Base-by-base conservation (phyloP, 768 basidiomycete genomes). In the Lactarius deliciosus region DNA sequence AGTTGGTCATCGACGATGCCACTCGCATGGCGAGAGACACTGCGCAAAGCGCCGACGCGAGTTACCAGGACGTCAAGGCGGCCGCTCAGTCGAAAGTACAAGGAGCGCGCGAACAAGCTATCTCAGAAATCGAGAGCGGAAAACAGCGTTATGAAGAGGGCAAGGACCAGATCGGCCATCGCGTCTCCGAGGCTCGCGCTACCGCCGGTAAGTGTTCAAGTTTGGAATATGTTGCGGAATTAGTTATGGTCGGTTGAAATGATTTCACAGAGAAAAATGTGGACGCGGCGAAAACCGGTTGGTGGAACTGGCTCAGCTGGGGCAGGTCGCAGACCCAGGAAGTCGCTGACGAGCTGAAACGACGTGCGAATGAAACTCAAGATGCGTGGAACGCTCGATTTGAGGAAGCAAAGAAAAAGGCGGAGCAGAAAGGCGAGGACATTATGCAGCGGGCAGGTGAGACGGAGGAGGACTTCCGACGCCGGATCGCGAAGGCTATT, bases 401-500 rank as follows among this genome's bases (percentile, higher is more conserved):
- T 30, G 68, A 69, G 45, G 68, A 69, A 18, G 66, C 62, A 13
- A 69, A 68, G 59, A 18, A 40, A 36, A 50, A 47, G 55, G 68
- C 68, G 8, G 40, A 32, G 22, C 53, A 34, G 59, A 69, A 68
- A 34, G 68, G 68, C 1, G 68, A 69, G 59, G 66, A 69, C 13
- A 59, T 69, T 15, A 57, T 47, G 45, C 66, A 54, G 32, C 62
- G 66, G 28, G 62, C 41, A 43, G 59, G 20, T 15, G 68, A 69
- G 66, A 68, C 66, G 30, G 68, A 69, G 62, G 68, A 69, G 59
- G 58, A 69, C 13, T 69, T 63, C 36, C 57, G 54, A 13, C 45
- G 55, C 13, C 54, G 68, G 58, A 68, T 69, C 30, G 66, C 58
- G 28, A 63, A 68, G 43, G 66, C 62, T 32, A 57, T 69, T 53